These are phyloP conservation scores for Cercospora zeae-maydis DNA, from an alignment of 2,329 filamentous ascomycete species.

Conservation along the genomic window DNA sequence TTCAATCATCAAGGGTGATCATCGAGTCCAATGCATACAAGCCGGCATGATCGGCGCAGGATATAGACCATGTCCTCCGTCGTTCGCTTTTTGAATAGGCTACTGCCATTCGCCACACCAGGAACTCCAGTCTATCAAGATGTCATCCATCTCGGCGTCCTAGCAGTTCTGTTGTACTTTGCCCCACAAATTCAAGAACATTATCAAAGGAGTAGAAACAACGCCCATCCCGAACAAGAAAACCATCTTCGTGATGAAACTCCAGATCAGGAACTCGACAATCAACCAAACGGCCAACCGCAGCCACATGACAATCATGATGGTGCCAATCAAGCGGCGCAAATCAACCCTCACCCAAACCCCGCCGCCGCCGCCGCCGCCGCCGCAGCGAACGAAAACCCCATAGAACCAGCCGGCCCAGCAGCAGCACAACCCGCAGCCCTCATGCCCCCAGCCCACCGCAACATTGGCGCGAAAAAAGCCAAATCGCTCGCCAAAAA, in stretches of 20 bases:
- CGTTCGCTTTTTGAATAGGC: slow-evolving; percentile 38
- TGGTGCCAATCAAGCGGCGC: neutral
- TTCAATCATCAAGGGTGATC: neutral
- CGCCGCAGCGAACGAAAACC: neutral
- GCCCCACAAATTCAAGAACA: slow-evolving; percentile 45
- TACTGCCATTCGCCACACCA: slow-evolving; percentile 49
- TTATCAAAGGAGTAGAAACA: slow-evolving; percentile 26
- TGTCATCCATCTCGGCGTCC: slow-evolving; percentile 43
- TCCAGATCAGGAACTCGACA: neutral
- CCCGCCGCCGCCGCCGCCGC: neutral
- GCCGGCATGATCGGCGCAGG: neutral
- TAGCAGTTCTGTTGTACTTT: slow-evolving; percentile 47
- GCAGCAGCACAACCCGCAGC: slow-evolving; percentile 34
- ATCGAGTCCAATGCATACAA: neutral
- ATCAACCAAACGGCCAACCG: neutral
- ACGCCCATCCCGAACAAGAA: neutral
- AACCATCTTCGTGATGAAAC: slow-evolving; percentile 8
- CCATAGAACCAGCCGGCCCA: slow-evolving; percentile 30
- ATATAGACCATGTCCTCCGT: slow-evolving; percentile 26
- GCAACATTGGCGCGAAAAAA: slow-evolving; percentile 48
- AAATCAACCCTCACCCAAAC: neutral
- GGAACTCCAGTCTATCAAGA: slow-evolving; percentile 48
- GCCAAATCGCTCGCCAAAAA: slow-evolving; percentile 47
- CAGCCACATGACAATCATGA: neutral
- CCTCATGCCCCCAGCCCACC: slow-evolving; percentile 17